Percentiles rank a stretch among this genome's conserved stretches.
phyloP scores from a whole-genome alignment of 805 yeast genomes.

The Yamadazyma takamatsuzukensis region DNA sequence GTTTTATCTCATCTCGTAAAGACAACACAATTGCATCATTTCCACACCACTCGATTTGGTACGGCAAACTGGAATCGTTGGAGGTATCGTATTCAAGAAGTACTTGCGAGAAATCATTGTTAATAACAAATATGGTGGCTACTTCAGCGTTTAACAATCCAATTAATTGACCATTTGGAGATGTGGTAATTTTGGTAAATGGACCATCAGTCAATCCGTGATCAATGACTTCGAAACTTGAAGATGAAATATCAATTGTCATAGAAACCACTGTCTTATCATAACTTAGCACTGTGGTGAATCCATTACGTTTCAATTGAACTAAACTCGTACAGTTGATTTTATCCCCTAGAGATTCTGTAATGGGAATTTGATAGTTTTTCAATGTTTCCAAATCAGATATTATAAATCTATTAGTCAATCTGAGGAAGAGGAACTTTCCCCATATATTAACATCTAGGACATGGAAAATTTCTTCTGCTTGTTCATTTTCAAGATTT shows the following conservation, averaged over 20 bases:
- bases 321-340: slow-evolving; percentile 20
- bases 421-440: slow-evolving; percentile 20
- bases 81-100: slow-evolving; percentile 44
- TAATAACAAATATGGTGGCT: slow-evolving; percentile 48
- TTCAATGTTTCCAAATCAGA: slow-evolving; percentile 38
- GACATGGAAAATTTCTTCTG: slow-evolving; percentile 26
- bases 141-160: slow-evolving; percentile 39
- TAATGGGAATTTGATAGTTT: slow-evolving; percentile 35
- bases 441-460: slow-evolving; percentile 8
- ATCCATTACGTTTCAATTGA: slow-evolving; percentile 8
- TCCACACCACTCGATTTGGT: slow-evolving; percentile 75
- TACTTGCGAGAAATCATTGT: slow-evolving; percentile 42
- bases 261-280: slow-evolving; percentile 24
- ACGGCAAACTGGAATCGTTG: slow-evolving; percentile 36
- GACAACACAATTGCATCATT: slow-evolving; percentile 71
- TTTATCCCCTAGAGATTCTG: slow-evolving; percentile 15
- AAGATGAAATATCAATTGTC: slow-evolving; percentile 19
- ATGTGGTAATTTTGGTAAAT: slow-evolving; percentile 36
- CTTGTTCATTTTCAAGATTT: slow-evolving; percentile 29
- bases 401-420: slow-evolving; percentile 30
- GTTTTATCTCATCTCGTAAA: slow-evolving; percentile 59
- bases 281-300: slow-evolving; percentile 23
- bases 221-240: slow-evolving; percentile 28
- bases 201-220: slow-evolving; percentile 48
- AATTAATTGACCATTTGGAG: slow-evolving; percentile 57